These are phyloP conservation scores for Pleurotus eryngii DNA, from an alignment of 768 basidiomycete species.

Conservation along the genomic window DNA sequence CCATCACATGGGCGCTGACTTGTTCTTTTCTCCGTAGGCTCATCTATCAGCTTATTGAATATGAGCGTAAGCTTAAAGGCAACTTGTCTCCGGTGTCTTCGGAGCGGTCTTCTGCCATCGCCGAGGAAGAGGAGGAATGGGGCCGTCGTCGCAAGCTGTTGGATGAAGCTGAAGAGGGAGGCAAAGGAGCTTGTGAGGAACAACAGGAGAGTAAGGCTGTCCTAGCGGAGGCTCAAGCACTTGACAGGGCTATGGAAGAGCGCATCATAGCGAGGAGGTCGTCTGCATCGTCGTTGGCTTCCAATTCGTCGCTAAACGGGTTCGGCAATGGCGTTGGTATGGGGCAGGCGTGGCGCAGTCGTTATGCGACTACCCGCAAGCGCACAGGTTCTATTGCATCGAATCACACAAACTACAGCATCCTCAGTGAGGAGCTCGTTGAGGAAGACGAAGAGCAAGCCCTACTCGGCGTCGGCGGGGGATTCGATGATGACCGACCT, in stretches of 20 bases:
- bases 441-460: slow-evolving; percentile 81
- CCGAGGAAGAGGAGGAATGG: slow-evolving; percentile 81
- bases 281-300: slow-evolving; percentile 62
- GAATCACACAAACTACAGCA: slow-evolving; percentile 60
- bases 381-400: slow-evolving; percentile 77
- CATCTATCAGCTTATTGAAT: slow-evolving; percentile 92
- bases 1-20: slow-evolving; percentile 13
- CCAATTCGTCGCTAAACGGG: slow-evolving; percentile 42
- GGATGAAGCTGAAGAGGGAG: slow-evolving; percentile 44
- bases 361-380: slow-evolving; percentile 57
- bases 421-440: slow-evolving; percentile 75
- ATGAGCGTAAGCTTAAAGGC: slow-evolving; percentile 70
- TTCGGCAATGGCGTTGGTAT: slow-evolving; percentile 65
- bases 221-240: slow-evolving; percentile 75
- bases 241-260: slow-evolving; percentile 87
- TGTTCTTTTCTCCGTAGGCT: slow-evolving; percentile 46
- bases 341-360: slow-evolving; percentile 62
- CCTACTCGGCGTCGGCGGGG: slow-evolving; percentile 64
- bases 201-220: slow-evolving; percentile 56
- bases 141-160: slow-evolving; percentile 60
- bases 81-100: slow-evolving; percentile 51
- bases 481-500: slow-evolving; percentile 42
- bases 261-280: slow-evolving; percentile 72
- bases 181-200: slow-evolving; percentile 20
- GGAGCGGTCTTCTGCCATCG: slow-evolving; percentile 48